Base-by-base conservation (phyloP, 768 basidiomycete genomes). In the Pisolithus tinctorius region DNA sequence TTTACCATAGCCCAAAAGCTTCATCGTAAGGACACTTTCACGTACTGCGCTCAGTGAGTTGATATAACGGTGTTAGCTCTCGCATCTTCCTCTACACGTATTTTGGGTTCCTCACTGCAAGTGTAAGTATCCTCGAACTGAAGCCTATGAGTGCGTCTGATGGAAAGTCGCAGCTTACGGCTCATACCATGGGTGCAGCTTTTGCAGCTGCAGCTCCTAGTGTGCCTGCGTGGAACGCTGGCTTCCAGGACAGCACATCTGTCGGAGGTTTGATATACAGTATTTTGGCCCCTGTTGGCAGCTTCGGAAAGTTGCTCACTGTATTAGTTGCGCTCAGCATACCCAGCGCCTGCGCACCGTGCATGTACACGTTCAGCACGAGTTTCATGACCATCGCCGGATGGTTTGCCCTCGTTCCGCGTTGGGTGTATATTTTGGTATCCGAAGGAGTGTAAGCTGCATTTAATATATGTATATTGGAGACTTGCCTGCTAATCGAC, bases 311-410 rank as follows among this genome's bases (percentile, higher is more conserved):
- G 57, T 72, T 78, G 63, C 66, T 79, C 29, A 71, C 71, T 0
- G 74, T 77, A 36, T 55, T 83, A 23, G 66, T 81, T 42, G 79
- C 81, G 23, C 65, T 83, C 47, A 75, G 71, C 46, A 73, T 81
- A 34, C 74, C 77, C 9, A 77, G 75, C 53, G 80, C 81, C 45
- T 75, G 77, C 37, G 79, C 78, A 1, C 81, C 80, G 0, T 79
- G 79, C 37, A 79, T 82, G 69, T 83, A 83, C 60, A 74, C 75
- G 11, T 77, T 74, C 58, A 69, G 71, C 17, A 74, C 78, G 17
- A 75, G 74, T 41, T 61, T 74, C 49, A 74, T 74, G 74, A 61
- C 71, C 9, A 54, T 74, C 14, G 57, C 63, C 6, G 53, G 53
- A 8, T 63, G 62, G 57, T 68, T 72, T 43, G 55, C 61, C 31